phyloP scores from a whole-genome alignment of 176 grass and related monocot genomes.

The Ampelocalamus luodianensis region DNA sequence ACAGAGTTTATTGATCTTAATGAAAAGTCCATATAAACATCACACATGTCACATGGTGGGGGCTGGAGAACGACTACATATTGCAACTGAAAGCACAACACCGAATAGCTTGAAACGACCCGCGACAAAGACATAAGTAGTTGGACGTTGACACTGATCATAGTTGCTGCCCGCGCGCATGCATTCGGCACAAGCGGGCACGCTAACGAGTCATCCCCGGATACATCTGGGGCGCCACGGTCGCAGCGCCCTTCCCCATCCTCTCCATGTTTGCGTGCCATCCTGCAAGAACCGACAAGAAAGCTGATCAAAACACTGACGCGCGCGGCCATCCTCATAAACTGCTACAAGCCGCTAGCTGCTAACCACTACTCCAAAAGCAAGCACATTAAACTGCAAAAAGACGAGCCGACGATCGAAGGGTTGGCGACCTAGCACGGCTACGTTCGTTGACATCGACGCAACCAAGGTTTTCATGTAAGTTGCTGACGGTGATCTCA shows the following conservation, averaged over 20 bases:
- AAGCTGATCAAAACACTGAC: not conserved
- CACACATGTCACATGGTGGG: not conserved
- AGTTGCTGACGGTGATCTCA: not conserved
- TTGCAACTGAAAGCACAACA: not conserved
- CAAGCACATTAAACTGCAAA: too few species aligned
- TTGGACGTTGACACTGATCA: not conserved
- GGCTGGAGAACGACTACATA: not conserved
- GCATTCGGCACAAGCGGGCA: not conserved
- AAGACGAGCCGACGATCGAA: too few species aligned
- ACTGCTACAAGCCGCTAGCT: too few species aligned
- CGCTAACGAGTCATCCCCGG: conserved; percentile 46
- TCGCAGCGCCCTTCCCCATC: conserved; percentile 49
- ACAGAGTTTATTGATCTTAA: not conserved
- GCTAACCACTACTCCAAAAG: too few species aligned
- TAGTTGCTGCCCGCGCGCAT: not conserved
- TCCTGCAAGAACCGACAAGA: conserved; percentile 36
- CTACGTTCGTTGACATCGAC: too few species aligned
- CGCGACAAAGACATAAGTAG: not conserved
- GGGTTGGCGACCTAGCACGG: too few species aligned
- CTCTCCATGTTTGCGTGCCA: conserved; percentile 74
- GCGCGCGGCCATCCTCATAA: too few species aligned
- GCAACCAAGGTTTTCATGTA: too few species aligned
- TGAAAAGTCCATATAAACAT: not conserved
- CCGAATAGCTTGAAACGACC: not conserved
- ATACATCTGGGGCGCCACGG: conserved; percentile 37